phyloP scores from a whole-genome alignment of 2,329 filamentous ascomycete species.

The Colletotrichum sp. region DNA sequence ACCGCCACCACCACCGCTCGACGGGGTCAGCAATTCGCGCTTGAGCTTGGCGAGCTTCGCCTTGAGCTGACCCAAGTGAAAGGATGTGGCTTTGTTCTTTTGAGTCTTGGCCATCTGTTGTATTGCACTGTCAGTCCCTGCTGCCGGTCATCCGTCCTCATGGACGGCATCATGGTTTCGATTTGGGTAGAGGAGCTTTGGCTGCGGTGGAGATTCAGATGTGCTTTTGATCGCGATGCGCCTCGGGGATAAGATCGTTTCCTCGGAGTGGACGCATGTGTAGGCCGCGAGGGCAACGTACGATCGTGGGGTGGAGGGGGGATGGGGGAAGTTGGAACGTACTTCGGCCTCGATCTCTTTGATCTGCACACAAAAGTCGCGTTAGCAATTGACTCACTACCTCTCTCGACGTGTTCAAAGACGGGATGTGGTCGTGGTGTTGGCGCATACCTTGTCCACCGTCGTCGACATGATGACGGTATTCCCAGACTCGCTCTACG shows the following conservation, averaged over 20 bases:
- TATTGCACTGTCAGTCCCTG: not conserved
- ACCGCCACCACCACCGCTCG: constrained; percentile 82
- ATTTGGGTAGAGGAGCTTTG: not conserved
- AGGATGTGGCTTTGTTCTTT: constrained; percentile 96
- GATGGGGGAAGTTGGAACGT: constrained; percentile 40
- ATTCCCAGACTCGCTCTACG: not conserved
- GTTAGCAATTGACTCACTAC: constrained; percentile 33
- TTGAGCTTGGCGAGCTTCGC: constrained; percentile 98
- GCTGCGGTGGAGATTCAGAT: not conserved
- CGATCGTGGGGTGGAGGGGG: constrained; percentile 8
- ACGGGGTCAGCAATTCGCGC: constrained; percentile 89
- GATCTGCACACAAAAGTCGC: constrained; percentile 64
- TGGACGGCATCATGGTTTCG: not conserved
- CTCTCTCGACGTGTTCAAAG: not conserved
- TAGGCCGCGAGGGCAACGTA: not conserved
- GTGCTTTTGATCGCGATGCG: not conserved
- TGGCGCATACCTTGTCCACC: constrained; percentile 81
- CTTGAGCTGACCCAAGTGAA: constrained; percentile 94
- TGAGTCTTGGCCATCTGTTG: constrained; percentile 90
- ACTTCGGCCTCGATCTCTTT: constrained; percentile 96
- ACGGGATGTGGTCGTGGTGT: not conserved
- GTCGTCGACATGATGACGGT: constrained; percentile 86
- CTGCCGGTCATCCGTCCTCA: not conserved
- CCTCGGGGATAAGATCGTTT: not conserved
- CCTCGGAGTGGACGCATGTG: not conserved